These are phyloP conservation scores for Hygrocybe coccinea DNA, from an alignment of 768 basidiomycete species.

Conservation along the genomic window DNA sequence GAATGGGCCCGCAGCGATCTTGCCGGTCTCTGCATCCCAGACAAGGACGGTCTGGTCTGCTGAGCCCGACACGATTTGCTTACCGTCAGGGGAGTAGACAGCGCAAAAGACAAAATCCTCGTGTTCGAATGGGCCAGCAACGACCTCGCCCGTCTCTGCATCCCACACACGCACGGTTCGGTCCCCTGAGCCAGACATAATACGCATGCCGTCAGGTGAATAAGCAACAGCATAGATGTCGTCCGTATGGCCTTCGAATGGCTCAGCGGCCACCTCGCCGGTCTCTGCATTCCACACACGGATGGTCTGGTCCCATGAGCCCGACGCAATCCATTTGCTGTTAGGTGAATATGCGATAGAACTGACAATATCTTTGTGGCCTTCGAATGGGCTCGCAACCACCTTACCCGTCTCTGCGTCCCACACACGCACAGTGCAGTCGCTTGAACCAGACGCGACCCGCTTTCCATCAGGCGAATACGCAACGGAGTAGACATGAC, in stretches of 20 bases:
- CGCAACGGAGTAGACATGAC: slow-evolving; percentile 38
- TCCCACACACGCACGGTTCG: slow-evolving; percentile 10
- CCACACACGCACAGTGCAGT: slow-evolving; percentile 17
- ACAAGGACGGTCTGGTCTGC: slow-evolving; percentile 4
- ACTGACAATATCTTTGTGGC: slow-evolving; percentile 24
- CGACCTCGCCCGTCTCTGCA: not conserved
- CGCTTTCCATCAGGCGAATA: slow-evolving; percentile 24
- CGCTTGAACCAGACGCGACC: slow-evolving; percentile 19
- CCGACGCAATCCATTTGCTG: slow-evolving; percentile 8
- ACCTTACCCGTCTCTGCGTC: not conserved
- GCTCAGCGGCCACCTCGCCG: no score
- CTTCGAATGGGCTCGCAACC: slow-evolving; percentile 7
- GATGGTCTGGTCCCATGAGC: slow-evolving; percentile 6
- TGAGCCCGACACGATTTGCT: slow-evolving; percentile 6
- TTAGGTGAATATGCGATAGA: slow-evolving; percentile 13
- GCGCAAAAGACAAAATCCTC: slow-evolving; percentile 7
- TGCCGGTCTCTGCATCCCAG: slow-evolving; percentile 9
- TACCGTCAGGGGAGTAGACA: slow-evolving; percentile 12
- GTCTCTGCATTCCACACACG: slow-evolving; percentile 11
- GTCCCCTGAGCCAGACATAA: slow-evolving; percentile 8
- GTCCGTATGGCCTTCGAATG: slow-evolving; percentile 26
- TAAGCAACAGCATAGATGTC: slow-evolving; percentile 10
- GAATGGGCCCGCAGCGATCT: not conserved
- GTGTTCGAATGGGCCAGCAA: slow-evolving; percentile 4
- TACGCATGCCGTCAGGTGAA: slow-evolving; percentile 10